phyloP scores from a whole-genome alignment of 495 filamentous ascomycete species.

The Oidiodendron maius region DNA sequence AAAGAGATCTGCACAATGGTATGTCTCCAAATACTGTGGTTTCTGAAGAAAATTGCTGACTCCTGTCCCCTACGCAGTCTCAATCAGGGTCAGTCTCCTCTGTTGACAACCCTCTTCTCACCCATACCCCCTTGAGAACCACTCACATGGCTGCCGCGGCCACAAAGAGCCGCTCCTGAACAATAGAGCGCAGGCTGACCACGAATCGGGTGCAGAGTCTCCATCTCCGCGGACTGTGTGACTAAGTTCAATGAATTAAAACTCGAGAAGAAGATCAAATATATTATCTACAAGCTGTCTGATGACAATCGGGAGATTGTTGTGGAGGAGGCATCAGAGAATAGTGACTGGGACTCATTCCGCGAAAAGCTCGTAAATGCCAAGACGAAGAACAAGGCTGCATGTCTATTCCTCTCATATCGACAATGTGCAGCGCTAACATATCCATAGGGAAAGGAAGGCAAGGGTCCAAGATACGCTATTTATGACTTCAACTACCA shows the following conservation, averaged over 20 bases:
- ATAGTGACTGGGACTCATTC: slow-evolving; percentile 67
- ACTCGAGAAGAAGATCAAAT: slow-evolving; percentile 82
- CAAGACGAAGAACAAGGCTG: slow-evolving; percentile 39
- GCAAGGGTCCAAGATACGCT: slow-evolving; percentile 83
- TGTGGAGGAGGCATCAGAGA: slow-evolving; percentile 62
- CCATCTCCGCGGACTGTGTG: slow-evolving; percentile 75
- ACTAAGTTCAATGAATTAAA: slow-evolving; percentile 83
- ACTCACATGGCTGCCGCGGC: no score
- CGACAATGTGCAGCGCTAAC: slow-evolving; percentile 22
- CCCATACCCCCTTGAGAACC: slow-evolving; percentile 11
- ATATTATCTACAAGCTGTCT: slow-evolving; percentile 94
- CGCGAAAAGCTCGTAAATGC: slow-evolving; percentile 71
- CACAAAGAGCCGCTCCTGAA: not conserved
- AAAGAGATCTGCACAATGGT: not conserved
- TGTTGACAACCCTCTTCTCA: slow-evolving; percentile 17
- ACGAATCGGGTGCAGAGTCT: slow-evolving; percentile 52
- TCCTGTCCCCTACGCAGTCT: slow-evolving; percentile 37
- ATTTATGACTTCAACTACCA: slow-evolving; percentile 91
- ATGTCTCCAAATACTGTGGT: not conserved
- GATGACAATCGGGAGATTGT: slow-evolving; percentile 89
- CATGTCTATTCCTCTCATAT: slow-evolving; percentile 34
- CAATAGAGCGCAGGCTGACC: slow-evolving; percentile 2
- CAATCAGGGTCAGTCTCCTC: slow-evolving; percentile 58
- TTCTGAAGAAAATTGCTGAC: slow-evolving; percentile 10
- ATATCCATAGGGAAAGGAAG: slow-evolving; percentile 38